These are phyloP conservation scores for Solanum clarkiae DNA, from an alignment of 257 asterid genomes.

Conservation along the genomic window DNA sequence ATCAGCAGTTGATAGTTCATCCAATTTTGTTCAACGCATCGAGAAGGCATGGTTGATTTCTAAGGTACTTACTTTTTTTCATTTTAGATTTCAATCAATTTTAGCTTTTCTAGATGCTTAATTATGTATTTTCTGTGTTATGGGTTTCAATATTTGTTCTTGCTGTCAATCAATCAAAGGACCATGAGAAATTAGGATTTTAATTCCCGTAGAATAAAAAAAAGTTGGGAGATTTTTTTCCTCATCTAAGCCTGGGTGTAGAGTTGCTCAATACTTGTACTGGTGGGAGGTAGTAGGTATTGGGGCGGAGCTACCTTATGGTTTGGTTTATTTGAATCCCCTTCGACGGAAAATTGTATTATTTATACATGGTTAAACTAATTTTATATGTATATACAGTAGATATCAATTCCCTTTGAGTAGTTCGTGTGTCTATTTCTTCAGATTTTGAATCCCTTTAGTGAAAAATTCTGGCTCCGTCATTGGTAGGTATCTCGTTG, in stretches of 20 bases:
- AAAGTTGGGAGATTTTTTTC: background rate
- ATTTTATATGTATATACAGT: no score
- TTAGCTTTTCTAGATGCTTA: background rate
- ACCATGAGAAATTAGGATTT: background rate
- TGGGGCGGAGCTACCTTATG: no score
- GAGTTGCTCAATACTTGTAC: background rate
- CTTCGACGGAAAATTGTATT: no score
- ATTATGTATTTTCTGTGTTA: background rate
- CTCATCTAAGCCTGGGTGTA: no score
- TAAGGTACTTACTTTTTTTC: constrained; percentile 29
- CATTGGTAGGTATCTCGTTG: background rate
- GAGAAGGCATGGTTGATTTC: constrained; percentile 92
- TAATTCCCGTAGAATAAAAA: background rate
- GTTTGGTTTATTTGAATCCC: no score
- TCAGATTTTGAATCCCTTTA: no score
- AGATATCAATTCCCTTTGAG: no score
- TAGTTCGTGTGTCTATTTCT: no score
- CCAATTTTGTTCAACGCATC: constrained; percentile 49
- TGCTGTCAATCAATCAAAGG: no score
- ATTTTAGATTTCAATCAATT: background rate
- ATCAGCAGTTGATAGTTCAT: constrained; percentile 54
- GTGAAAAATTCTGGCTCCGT: no score
- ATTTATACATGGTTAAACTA: no score
- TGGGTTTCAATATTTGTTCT: no score
- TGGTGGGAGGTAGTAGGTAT: background rate